These are phyloP conservation scores for Cerioporus squamosus DNA, from an alignment of 1,284 basidiomycete genomes.

Conservation along the genomic window DNA sequence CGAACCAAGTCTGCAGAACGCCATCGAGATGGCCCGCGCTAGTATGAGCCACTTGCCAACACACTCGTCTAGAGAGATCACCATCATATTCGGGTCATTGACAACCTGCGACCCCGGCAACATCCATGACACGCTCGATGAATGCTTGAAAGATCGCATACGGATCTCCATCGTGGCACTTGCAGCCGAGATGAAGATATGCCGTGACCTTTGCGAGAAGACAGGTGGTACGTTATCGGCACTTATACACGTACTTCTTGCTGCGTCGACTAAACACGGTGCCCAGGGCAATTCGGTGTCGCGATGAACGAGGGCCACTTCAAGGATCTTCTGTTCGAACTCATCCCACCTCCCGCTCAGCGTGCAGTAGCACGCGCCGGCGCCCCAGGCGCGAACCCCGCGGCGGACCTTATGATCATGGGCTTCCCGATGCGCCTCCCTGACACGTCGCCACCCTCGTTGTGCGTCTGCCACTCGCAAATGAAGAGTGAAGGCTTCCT, in stretches of 20 bases:
- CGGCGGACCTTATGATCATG: conserved; percentile 97
- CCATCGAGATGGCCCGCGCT: conserved; percentile 92
- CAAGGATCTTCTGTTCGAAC: conserved; percentile 93
- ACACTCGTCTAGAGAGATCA: conserved; percentile 93
- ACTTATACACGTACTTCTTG: not conserved
- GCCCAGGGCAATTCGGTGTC: conserved; percentile 88
- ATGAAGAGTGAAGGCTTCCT: conserved; percentile 91
- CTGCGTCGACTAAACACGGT: conserved; percentile 14
- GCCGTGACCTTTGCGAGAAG: conserved; percentile 86
- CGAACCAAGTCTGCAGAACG: conserved; percentile 96
- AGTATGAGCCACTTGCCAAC: conserved; percentile 95
- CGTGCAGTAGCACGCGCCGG: conserved; percentile 59
- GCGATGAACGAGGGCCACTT: conserved; percentile 97
- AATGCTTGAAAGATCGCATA: conserved; percentile 82
- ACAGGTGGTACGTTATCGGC: conserved; percentile 71
- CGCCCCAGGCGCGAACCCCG: conserved; percentile 55
- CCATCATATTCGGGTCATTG: conserved; percentile 92
- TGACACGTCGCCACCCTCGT: conserved; percentile 76
- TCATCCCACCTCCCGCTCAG: conserved; percentile 94
- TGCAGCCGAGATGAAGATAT: conserved; percentile 97
- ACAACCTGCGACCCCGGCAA: conserved; percentile 98
- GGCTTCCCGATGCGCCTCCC: conserved; percentile 95
- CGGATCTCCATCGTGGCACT: conserved; percentile 93
- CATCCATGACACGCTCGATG: conserved; percentile 89
- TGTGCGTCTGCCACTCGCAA: conserved; percentile 94